Base-by-base conservation (phyloP, 805 yeast species). In the Starmera quercuum region DNA sequence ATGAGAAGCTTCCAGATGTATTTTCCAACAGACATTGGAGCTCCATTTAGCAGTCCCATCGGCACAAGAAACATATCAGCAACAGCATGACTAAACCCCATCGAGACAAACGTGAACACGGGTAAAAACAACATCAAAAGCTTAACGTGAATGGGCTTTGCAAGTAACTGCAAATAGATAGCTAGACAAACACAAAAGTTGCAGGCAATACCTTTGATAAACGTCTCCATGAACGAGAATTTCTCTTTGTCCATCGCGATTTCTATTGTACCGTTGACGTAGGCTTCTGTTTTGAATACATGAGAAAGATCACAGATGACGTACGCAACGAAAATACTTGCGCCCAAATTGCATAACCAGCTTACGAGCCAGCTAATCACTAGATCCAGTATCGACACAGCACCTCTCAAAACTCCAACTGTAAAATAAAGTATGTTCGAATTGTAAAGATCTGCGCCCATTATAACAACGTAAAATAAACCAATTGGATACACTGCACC, bases 71-170 rank as follows among this genome's bases (percentile, higher is more conserved):
- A 78, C 92, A 84, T 82, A 53, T 84, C 95, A 1, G 94, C 95
- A 7, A 84, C 86, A 2, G 76, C 75, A 51, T 84, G 94, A 2
- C 84, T 75, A 56, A 76, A 84, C 0, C 94, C 92, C 64, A 78
- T 63, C 1, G 78, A 47, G n/a, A 82, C 92, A 55, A 84, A 82
- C 0, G 88, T 75, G 54, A 82, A 81, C 12, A 83, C 66, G 1
- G 95, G 95, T 15, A 83, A 51, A 12, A 65, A 48, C 61, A 83
- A 70, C 61, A 80, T 57, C 6, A 79, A 30, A 20, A 79, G 64
- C 45, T 80, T 82, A 23, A 84, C 94, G 49, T 84, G 94, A 8
- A 78, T 49, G 0, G 95, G 94, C 49, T 79, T 81, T 6, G 82
- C 83, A 77, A 83, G 71, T 26, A 84, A 59, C 50, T 83, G 94